Evolutionary conservation across 1,284 basidiomycete genomes (phyloP), one percentile per base, ranked within the genome.

Genomic region (Ceratorhiza oryzae-sativae): DNA sequence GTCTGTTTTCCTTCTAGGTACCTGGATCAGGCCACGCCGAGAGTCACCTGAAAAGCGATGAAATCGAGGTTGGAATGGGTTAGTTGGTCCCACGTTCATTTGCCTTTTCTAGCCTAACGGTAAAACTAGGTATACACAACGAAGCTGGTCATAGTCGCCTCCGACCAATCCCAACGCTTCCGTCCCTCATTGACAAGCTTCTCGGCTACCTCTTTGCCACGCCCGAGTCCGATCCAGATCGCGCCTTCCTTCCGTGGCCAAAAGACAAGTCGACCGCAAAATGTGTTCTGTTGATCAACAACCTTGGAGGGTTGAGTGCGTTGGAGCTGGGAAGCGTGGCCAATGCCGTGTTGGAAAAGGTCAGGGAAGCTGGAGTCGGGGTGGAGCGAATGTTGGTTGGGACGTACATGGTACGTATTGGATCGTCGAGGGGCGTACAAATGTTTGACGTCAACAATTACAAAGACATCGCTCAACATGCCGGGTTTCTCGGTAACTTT

Each of bases 401-500:
- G 18, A 90, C 90, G 15, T 94, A 91, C 81, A 95, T 96, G 93
- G 92, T 90, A 72, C 46, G 83, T 79, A 30, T 1, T 13, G 18
- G 20, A 3, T 2, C 61, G n/a, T 62, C 34, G 23, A 39, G 58
- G 41, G 51, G 42, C 15, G 59, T 5, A 15, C 15, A 15, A 10
- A 53, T 23, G 34, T 15, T 41, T 39, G 36, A 39, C 36, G 56
- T 59, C 61, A 68, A 67, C 25, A 53, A 20, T 23, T 20, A 39
- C 39, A 0, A 75, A 93, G 91, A 93, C 94, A 25, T 95, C 93
- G 70, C 85, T 98, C 75, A 94, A 95, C 81, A 95, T 97, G 91
- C 93, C 95, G 36, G 95, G 96, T 1, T 96, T 97, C 81, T 95
- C 93, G 4, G 82, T 98, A 74, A 94, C 95, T 0, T 84, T 95